Evolutionary conservation across 306 rosid species (phyloP).

Genomic region (Ammopiptanthus mongolicus): DNA sequence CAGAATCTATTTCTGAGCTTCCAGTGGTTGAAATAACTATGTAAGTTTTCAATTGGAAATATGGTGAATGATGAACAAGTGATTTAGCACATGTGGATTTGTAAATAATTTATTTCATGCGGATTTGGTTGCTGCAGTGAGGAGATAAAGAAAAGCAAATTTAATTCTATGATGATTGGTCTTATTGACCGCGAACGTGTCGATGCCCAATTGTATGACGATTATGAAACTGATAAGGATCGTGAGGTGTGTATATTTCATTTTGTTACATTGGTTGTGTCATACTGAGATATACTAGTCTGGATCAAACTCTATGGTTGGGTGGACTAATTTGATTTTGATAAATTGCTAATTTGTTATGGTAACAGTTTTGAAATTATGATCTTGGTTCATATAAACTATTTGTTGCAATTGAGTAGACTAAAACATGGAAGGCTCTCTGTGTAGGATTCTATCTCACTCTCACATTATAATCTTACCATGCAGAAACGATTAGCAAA

Average conservation of each 20-base stretch:
- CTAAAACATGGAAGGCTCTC: not conserved
- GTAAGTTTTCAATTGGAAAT: conserved; percentile 39
- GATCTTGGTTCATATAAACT: not conserved
- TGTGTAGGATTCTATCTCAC: not conserved
- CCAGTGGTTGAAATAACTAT: conserved; percentile 83
- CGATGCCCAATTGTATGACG: conserved; percentile 75
- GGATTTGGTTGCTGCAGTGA: conserved; percentile 48
- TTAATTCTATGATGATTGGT: conserved; percentile 94
- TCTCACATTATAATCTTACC: conserved; percentile 11
- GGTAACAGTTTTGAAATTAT: not conserved
- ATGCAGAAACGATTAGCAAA: conserved; percentile 76
- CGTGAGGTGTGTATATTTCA: conserved; percentile 63
- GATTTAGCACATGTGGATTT: not conserved
- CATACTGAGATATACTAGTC: no score
- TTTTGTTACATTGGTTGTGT: not conserved
- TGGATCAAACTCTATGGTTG: no score
- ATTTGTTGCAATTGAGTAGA: not conserved
- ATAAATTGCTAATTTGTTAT: not conserved
- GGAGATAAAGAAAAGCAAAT: conserved; percentile 83
- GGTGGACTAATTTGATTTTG: not conserved
- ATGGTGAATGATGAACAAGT: not conserved
- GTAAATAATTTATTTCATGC: not conserved
- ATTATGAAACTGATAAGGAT: conserved; percentile 81
- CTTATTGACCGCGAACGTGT: conserved; percentile 87
- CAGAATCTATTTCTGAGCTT: conserved; percentile 89